These are phyloP conservation scores for Plenodomus biglobosus DNA, from an alignment of 2,329 filamentous ascomycete genomes.

Conservation along the genomic window DNA sequence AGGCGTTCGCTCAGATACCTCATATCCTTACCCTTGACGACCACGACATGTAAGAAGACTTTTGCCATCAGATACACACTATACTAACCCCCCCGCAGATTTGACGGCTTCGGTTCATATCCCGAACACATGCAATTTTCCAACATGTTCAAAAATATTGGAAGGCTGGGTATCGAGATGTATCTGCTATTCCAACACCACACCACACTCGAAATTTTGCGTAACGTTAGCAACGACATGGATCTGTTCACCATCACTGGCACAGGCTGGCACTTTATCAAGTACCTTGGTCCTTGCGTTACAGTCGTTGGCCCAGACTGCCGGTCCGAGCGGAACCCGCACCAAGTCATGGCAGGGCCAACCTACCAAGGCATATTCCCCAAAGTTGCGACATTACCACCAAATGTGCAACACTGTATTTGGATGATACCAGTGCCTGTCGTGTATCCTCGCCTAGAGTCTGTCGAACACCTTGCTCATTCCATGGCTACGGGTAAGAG, in stretches of 20 bases:
- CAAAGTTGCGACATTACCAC: constrained; percentile 86
- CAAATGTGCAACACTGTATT: constrained; percentile 92
- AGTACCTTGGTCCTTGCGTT: constrained; percentile 88
- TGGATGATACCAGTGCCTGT: constrained; percentile 94
- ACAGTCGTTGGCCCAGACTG: constrained; percentile 89
- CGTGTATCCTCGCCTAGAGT: constrained; percentile 87
- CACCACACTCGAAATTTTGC: constrained; percentile 89
- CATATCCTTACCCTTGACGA: constrained; percentile 92
- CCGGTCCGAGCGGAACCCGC: constrained; percentile 84
- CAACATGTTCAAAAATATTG: constrained; percentile 97
- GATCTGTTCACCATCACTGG: constrained; percentile 97
- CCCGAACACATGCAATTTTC: constrained; percentile 98
- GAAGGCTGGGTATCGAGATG: constrained; percentile 93
- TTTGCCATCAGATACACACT: no score
- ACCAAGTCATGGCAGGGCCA: constrained; percentile 90
- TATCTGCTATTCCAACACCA: constrained; percentile 98
- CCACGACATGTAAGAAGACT: constrained; percentile 84
- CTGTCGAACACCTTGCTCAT: constrained; percentile 85
- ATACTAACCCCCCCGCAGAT: constrained; percentile 56
- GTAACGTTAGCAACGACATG: constrained; percentile 81
- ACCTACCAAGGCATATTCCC: constrained; percentile 98
- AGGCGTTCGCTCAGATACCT: constrained; percentile 96
- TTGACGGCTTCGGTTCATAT: constrained; percentile 96
- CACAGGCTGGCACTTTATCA: constrained; percentile 98
- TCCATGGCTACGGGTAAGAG: constrained; percentile 95